A percentile compares a stretch with the other conserved stretches of the same genome.
phyloP scores from a whole-genome alignment of 1,139 yeast species.

The Pichia kudriavzevii region DNA sequence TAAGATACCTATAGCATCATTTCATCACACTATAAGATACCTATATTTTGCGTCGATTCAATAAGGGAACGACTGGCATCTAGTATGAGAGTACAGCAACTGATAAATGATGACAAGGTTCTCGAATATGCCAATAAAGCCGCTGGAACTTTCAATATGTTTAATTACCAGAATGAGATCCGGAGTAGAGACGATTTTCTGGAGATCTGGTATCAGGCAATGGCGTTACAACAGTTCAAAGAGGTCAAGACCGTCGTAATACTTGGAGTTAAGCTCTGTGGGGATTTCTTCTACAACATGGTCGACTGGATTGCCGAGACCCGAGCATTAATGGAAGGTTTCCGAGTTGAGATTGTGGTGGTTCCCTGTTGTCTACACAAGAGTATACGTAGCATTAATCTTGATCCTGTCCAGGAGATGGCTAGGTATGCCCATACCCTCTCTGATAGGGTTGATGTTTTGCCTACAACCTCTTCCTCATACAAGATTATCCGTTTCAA shows the following conservation, averaged over 20 bases:
- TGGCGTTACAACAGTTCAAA: too few relatives aligned
- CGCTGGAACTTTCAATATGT: slow-evolving; percentile 8
- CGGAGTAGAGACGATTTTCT: slow-evolving; percentile 5
- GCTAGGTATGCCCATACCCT: not conserved
- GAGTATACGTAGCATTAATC: not conserved
- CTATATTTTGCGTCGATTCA: slow-evolving; percentile 21
- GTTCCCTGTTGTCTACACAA: slow-evolving; percentile 1
- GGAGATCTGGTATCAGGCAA: slow-evolving; percentile 5
- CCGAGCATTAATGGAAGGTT: not conserved
- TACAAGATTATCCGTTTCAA: too few relatives aligned
- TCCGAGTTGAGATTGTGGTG: not conserved
- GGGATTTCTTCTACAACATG: slow-evolving; percentile 18
- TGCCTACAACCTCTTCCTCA: too few relatives aligned
- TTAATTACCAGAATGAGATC: slow-evolving; percentile 1
- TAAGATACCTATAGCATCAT: slow-evolving; percentile 9
- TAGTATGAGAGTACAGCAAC: slow-evolving; percentile 15
- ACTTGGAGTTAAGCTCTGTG: slow-evolving; percentile 21
- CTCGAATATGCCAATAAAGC: not conserved
- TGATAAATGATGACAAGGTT: slow-evolving; percentile 14
- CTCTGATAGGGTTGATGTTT: too few relatives aligned
- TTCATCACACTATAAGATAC: slow-evolving; percentile 10
- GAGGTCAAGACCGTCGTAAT: slow-evolving; percentile 7
- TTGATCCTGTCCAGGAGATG: too few relatives aligned
- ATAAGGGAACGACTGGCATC: slow-evolving; percentile 18
- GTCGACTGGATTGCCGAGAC: slow-evolving; percentile 8